These are phyloP conservation scores for grape (Vitis vinifera) DNA, from an alignment of 164 flowering plant genomes.

Conservation along the genomic window DNA sequence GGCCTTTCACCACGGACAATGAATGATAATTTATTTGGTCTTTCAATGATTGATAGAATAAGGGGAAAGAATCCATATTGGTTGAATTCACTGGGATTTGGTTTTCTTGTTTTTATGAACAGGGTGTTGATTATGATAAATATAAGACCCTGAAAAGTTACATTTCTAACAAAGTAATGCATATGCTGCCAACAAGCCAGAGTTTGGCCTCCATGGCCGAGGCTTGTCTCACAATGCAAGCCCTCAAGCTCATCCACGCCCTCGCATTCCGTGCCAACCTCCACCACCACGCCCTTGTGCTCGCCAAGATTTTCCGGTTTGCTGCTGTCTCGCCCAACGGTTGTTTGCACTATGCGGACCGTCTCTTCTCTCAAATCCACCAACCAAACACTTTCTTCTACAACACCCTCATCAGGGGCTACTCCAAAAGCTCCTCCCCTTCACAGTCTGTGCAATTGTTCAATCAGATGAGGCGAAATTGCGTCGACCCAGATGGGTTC, in stretches of 20 bases:
- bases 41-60: no score
- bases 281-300: slow-evolving; percentile 4
- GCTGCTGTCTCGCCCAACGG: slow-evolving; percentile 24
- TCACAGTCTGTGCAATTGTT: slow-evolving; percentile 11
- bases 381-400: slow-evolving; percentile 26
- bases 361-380: slow-evolving; percentile 28
- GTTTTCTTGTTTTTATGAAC: no score
- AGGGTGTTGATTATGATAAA: no score
- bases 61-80: no score
- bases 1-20: no score
- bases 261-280: slow-evolving; percentile 18
- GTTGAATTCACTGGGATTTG: no score
- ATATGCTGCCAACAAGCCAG: no score
- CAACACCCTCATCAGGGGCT: slow-evolving; percentile 30
- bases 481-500: slow-evolving; percentile 18
- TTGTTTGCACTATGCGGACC: slow-evolving; percentile 27
- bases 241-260: slow-evolving; percentile 33
- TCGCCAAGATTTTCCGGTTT: slow-evolving; percentile 29
- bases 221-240: slow-evolving; percentile 25
- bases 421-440: slow-evolving; percentile 17
- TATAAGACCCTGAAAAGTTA: no score
- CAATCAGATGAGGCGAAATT: slow-evolving; percentile 19
- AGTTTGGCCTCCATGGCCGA: slow-evolving; percentile 26
- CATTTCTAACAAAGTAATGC: no score
- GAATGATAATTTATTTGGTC: no score